Conservation (phyloP, 2,329 filamentous ascomycete genomes). For the Microcyclospora pomicola region DNA sequence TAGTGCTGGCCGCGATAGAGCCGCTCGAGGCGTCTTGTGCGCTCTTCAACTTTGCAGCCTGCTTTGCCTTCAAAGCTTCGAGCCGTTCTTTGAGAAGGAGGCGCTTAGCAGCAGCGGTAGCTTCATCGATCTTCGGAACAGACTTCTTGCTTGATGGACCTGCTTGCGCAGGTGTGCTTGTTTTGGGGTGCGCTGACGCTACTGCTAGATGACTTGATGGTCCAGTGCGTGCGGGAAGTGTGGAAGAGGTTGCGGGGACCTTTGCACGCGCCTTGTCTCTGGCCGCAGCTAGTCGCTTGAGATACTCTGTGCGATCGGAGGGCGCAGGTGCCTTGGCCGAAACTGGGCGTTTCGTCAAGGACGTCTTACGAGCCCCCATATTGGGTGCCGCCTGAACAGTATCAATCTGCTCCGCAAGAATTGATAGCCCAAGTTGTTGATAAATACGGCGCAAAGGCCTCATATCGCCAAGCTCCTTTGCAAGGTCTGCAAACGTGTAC, state of each 20-base stretch:
- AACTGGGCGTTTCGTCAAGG: slow-evolving; percentile 11
- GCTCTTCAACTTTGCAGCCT: slow-evolving; percentile 9
- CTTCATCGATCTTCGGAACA: slow-evolving; percentile 1
- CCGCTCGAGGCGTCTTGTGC: too few relatives aligned
- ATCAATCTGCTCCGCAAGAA: slow-evolving; percentile 2
- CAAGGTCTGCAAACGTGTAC: slow-evolving; percentile 58
- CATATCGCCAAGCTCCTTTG: slow-evolving; percentile 58
- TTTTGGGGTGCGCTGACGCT: background rate
- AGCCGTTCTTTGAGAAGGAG: slow-evolving; percentile 59
- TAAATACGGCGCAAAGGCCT: slow-evolving; percentile 51
- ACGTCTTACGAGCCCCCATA: slow-evolving; percentile 1
- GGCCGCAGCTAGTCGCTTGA: slow-evolving; percentile 60
- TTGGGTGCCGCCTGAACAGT: background rate
- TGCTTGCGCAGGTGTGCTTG: background rate
- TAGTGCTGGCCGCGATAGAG: too few relatives aligned
- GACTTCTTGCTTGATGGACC: background rate
- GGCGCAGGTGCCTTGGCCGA: slow-evolving; percentile 12
- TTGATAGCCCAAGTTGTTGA: slow-evolving; percentile 43
- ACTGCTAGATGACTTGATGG: background rate
- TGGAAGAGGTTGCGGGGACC: background rate
- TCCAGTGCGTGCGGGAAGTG: background rate
- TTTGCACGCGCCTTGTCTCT: slow-evolving; percentile 41
- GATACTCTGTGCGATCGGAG: slow-evolving; percentile 60
- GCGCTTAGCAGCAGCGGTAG: slow-evolving; percentile 7
- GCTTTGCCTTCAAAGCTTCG: slow-evolving; percentile 47